phyloP scores from a whole-genome alignment of 192 early-diverging fungal species.

The Backusella tarrabulga region DNA sequence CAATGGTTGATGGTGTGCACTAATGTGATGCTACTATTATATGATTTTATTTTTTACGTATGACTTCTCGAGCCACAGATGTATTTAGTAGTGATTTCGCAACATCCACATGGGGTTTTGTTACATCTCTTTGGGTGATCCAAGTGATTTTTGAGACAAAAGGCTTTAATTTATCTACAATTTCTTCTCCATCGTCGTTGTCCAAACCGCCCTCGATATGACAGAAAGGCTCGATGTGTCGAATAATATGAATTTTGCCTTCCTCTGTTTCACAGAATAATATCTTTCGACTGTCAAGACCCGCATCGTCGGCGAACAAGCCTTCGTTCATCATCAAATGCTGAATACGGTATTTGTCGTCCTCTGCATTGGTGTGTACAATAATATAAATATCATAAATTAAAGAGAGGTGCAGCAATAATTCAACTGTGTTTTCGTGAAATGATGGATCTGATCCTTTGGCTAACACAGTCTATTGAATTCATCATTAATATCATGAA shows the following conservation, averaged over 20 bases:
- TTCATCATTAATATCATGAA: neutral
- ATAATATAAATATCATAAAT: conserved; percentile 58
- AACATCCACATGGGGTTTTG: conserved; percentile 26
- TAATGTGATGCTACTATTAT: neutral
- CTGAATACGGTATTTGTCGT: conserved; percentile 56
- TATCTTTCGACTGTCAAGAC: conserved; percentile 62
- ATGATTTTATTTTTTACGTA: neutral
- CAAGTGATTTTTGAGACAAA: conserved; percentile 36
- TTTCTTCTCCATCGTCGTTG: conserved; percentile 37
- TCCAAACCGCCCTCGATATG: conserved; percentile 64
- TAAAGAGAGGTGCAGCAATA: conserved; percentile 51
- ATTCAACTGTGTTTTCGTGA: conserved; percentile 50
- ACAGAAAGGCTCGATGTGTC: conserved; percentile 60
- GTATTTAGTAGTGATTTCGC: conserved; percentile 25
- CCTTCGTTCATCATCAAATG: conserved; percentile 40
- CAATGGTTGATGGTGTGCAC: neutral
- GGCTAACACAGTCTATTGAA: conserved; percentile 66
- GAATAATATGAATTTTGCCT: conserved; percentile 67
- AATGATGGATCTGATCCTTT: conserved; percentile 71
- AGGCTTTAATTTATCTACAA: conserved; percentile 26
- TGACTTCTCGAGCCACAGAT: conserved; percentile 22
- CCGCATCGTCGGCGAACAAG: neutral
- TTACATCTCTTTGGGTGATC: conserved; percentile 30
- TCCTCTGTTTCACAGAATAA: conserved; percentile 68
- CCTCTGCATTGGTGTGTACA: conserved; percentile 45